Conservation (phyloP, 2,329 filamentous ascomycete genomes). For the Pseudopyricularia cyperi region DNA sequence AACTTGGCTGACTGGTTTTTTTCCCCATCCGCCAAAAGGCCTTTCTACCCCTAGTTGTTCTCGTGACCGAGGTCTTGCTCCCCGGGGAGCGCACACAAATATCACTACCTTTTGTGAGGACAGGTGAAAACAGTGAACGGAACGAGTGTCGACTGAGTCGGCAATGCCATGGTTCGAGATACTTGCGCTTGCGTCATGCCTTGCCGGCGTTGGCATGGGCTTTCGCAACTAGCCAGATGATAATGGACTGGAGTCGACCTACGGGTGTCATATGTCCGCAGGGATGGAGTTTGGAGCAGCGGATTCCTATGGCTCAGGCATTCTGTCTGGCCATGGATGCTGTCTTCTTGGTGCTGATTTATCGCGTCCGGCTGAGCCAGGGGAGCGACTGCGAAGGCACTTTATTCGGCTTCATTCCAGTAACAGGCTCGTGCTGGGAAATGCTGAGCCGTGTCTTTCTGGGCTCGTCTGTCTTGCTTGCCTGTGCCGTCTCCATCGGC, state of each 20-base stretch:
- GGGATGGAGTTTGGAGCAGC: not conserved
- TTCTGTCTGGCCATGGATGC: conserved; percentile 1
- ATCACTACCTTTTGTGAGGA: not conserved
- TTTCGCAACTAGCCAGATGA: not conserved
- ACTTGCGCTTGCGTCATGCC: not conserved
- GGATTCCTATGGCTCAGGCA: not conserved
- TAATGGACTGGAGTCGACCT: not conserved
- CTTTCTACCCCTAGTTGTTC: not conserved
- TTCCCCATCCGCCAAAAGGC: not conserved
- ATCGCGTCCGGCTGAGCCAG: not conserved
- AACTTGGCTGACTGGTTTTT: not conserved
- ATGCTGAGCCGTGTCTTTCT: not conserved
- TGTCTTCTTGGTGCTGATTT: not conserved
- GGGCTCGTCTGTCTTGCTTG: not conserved
- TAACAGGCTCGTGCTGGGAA: not conserved
- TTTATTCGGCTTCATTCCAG: not conserved
- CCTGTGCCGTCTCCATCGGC: not conserved
- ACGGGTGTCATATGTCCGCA: not conserved
- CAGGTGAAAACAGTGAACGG: not conserved
- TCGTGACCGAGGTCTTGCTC: not conserved
- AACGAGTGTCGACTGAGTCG: not conserved
- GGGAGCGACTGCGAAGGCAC: not conserved
- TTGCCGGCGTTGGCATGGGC: not conserved
- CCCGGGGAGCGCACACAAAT: not conserved
- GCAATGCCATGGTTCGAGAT: not conserved